Evolutionary conservation across 176 grass and related monocot genomes (phyloP).

Genomic region (Hsuehochloa calcarea): DNA sequence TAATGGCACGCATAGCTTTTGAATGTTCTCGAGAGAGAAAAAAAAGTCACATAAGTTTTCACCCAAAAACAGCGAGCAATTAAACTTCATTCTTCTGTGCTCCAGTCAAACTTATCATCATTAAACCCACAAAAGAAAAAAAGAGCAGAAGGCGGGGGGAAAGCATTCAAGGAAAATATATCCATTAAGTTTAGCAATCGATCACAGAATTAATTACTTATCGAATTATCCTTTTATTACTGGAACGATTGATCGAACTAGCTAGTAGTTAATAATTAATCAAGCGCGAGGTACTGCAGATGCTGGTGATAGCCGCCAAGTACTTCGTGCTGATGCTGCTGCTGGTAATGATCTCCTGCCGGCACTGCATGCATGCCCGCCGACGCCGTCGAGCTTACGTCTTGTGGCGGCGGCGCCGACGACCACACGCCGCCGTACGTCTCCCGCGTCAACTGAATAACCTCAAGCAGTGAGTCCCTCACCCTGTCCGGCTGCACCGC

Average conservation of each 20-base stretch:
- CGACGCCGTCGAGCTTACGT: constrained; percentile 17
- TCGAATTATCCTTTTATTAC: neutral
- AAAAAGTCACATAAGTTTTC: neutral
- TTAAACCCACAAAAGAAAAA: neutral
- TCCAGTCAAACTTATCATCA: neutral
- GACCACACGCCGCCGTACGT: constrained; percentile 43
- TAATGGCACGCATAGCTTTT: too few species aligned
- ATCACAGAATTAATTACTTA: neutral
- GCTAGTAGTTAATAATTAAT: neutral
- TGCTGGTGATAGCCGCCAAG: constrained; percentile 39
- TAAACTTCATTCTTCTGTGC: neutral
- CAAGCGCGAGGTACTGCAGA: constrained; percentile 57
- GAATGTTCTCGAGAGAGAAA: too few species aligned
- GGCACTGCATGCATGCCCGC: constrained; percentile 4
- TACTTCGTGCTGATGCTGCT: neutral
- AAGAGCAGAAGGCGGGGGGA: neutral
- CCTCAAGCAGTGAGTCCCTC: constrained; percentile 77
- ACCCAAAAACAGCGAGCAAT: neutral
- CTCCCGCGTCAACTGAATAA: constrained; percentile 45
- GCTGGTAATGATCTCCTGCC: constrained; percentile 41
- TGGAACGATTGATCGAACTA: neutral
- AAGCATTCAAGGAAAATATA: neutral
- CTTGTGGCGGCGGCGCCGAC: constrained; percentile 2
- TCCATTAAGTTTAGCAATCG: neutral
- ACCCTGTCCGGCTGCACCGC: constrained; percentile 75